These are phyloP conservation scores for Triadica sebifera DNA, from an alignment of 345 rosid species.

Conservation along the genomic window DNA sequence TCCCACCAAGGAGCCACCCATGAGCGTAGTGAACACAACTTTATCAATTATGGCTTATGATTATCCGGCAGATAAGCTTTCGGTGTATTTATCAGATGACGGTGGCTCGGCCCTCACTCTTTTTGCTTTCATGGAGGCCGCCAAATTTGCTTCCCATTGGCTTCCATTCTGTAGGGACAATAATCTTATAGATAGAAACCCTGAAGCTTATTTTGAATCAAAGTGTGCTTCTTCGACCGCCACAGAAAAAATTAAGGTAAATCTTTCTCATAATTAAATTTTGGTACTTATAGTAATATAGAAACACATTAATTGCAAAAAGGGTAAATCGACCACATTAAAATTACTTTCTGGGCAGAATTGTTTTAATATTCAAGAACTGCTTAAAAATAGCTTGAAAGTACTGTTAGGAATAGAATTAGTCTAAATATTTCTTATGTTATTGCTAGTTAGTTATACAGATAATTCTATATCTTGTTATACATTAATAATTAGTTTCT, in stretches of 20 bases:
- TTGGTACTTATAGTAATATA: no score
- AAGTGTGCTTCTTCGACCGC: background rate
- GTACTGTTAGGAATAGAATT: no score
- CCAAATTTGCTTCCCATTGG: constrained; percentile 27
- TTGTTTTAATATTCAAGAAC: no score
- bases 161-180: constrained; percentile 22
- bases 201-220: constrained; percentile 15
- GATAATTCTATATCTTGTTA: no score
- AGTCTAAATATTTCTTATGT: no score
- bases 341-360: no score
- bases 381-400: no score
- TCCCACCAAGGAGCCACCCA: constrained; percentile 32
- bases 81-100: constrained; percentile 41
- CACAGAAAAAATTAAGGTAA: constrained; percentile 12
- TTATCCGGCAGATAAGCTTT: constrained; percentile 62
- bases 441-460: no score
- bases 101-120: constrained; percentile 23
- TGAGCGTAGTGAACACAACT: constrained; percentile 60
- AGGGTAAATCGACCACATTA: no score
- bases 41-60: constrained; percentile 74
- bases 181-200: constrained; percentile 5
- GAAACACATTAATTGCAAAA: no score
- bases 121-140: constrained; percentile 25
- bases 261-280: background rate
- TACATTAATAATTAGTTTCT: no score